Evolutionary conservation across 495 filamentous ascomycete genomes (phyloP).

Genomic region (Usnea hakonensis): DNA sequence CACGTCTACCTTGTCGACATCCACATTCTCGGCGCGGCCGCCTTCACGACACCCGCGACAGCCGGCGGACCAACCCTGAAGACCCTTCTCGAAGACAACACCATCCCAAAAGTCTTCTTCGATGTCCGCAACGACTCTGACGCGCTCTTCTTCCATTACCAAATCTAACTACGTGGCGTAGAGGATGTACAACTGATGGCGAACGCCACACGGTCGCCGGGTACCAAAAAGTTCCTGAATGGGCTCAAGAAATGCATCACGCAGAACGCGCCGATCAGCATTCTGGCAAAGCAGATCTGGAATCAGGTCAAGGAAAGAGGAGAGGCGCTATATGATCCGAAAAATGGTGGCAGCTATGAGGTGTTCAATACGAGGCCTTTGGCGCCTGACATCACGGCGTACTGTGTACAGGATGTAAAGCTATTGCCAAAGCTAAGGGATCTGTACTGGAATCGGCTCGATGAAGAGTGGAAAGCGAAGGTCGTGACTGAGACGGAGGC

Average conservation of each 20-base stretch:
- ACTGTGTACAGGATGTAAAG: no score
- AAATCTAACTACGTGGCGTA: slow-evolving; percentile 34
- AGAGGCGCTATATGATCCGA: slow-evolving; percentile 31
- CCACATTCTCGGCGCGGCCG: neutral
- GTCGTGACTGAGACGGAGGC: no score
- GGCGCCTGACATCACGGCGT: no score
- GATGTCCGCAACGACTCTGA: slow-evolving; percentile 46
- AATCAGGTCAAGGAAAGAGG: slow-evolving; percentile 38
- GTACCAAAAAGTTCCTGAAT: slow-evolving; percentile 16
- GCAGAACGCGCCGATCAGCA: slow-evolving; percentile 25
- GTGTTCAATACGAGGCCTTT: slow-evolving; percentile 35
- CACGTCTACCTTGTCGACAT: neutral
- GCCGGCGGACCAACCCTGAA: no score
- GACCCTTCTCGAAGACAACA: no score
- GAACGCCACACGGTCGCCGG: slow-evolving; percentile 30
- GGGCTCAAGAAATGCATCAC: slow-evolving; percentile 41
- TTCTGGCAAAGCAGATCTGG: slow-evolving; percentile 26
- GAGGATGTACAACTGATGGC: slow-evolving; percentile 54
- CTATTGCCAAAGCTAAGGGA: no score
- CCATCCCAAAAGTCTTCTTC: slow-evolving; percentile 34
- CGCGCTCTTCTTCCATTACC: slow-evolving; percentile 42
- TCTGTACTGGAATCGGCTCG: no score
- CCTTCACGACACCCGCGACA: neutral
- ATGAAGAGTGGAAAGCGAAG: no score
- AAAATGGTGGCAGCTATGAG: slow-evolving; percentile 39